Conservation (phyloP, 116 monocot species). For the Cymodocea nodosa region DNA sequence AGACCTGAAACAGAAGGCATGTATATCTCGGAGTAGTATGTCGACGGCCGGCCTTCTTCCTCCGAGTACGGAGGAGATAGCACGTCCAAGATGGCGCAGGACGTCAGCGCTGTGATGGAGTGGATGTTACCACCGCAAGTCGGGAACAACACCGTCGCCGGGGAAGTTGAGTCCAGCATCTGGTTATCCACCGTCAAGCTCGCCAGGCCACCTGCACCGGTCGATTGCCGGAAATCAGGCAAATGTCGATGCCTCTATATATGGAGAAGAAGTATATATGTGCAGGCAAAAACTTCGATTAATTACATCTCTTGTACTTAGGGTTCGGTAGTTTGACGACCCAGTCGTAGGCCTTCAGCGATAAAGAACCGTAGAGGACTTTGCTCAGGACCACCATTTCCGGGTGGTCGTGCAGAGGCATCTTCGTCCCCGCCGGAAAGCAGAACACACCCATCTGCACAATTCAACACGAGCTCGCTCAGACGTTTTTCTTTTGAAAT, state of each 20-base stretch:
- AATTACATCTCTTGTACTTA: background rate
- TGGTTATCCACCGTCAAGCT: constrained; percentile 13
- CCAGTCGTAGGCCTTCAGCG: constrained; percentile 24
- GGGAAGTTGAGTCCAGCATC: constrained; percentile 9
- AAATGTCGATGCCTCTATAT: no score
- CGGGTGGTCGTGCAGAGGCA: constrained; percentile 43
- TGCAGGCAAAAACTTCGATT: no score
- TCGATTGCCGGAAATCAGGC: no score
- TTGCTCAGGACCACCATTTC: constrained; percentile 37
- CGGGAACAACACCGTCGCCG: constrained; percentile 26
- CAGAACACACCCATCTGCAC: constrained; percentile 45
- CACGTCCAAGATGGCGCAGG: constrained; percentile 36
- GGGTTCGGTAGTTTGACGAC: constrained; percentile 2
- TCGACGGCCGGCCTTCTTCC: constrained; percentile 20
- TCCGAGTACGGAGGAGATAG: constrained; percentile 37
- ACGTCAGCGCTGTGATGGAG: constrained; percentile 29
- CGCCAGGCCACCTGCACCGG: constrained; percentile 22
- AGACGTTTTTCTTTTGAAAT: no score
- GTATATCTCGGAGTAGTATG: constrained; percentile 22
- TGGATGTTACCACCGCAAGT: constrained; percentile 38
- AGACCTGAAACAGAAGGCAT: constrained; percentile 11
- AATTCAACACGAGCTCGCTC: background rate
- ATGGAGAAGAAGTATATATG: no score
- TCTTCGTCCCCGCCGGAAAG: constrained; percentile 32
- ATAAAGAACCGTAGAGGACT: constrained; percentile 24